Evolutionary conservation across 2,329 filamentous ascomycete species (phyloP).

Genomic region (Monosporascus sp.): DNA sequence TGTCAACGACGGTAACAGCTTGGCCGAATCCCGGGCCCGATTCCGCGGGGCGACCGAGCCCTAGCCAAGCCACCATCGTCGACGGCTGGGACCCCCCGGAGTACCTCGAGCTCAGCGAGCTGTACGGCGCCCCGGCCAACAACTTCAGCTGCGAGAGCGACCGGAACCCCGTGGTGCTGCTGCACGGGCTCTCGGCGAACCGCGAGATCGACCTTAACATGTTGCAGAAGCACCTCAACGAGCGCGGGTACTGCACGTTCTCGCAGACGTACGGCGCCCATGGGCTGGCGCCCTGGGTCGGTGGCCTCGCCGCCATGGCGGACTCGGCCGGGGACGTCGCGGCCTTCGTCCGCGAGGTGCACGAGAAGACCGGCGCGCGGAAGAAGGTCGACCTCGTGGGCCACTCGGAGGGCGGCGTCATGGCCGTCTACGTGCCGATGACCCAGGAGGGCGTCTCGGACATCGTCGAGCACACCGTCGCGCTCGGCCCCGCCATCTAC

Average conservation of each 20-base stretch:
- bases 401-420: slow-evolving; percentile 38
- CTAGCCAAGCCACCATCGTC: not conserved
- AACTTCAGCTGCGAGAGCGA: slow-evolving; percentile 19
- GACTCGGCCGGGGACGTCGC: slow-evolving; percentile 35
- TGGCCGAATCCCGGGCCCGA: not conserved
- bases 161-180: slow-evolving; percentile 38
- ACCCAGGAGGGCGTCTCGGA: slow-evolving; percentile 19
- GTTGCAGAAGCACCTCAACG: slow-evolving; percentile 20
- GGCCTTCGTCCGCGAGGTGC: slow-evolving; percentile 31
- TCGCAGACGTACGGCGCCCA: slow-evolving; percentile 36
- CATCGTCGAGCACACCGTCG: slow-evolving; percentile 20
- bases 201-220: slow-evolving; percentile 21
- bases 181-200: slow-evolving; percentile 35
- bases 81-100: slow-evolving; percentile 8
- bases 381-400: slow-evolving; percentile 35
- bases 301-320: slow-evolving; percentile 31
- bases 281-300: slow-evolving; percentile 29
- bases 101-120: slow-evolving; percentile 8
- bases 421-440: slow-evolving; percentile 27
- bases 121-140: slow-evolving; percentile 21
- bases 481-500: slow-evolving; percentile 20
- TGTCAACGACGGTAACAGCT: not conserved
- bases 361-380: slow-evolving; percentile 26
- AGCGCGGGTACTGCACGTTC: slow-evolving; percentile 36
- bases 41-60: not conserved